Conservation (phyloP, 2,329 filamentous ascomycete genomes). For the Ascochyta viciae-villosae region DNA sequence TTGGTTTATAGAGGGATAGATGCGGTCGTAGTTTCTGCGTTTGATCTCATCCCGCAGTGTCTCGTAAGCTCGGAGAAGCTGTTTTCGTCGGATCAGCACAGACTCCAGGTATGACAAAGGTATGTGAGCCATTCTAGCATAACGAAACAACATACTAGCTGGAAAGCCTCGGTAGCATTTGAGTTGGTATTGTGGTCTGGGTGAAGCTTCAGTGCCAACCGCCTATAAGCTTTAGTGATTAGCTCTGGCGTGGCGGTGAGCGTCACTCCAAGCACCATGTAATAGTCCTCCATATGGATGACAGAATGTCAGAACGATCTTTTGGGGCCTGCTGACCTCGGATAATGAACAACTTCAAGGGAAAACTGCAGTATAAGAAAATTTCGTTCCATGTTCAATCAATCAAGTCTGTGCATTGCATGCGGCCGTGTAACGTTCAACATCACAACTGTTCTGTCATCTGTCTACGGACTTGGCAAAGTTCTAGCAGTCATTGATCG, state of each 20-base stretch:
- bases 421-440: too few species aligned
- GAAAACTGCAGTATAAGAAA: too few species aligned
- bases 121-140: background rate
- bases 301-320: conserved; percentile 30
- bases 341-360: too few species aligned
- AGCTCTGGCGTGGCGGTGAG: conserved; percentile 33
- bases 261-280: conserved; percentile 39
- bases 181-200: conserved; percentile 41
- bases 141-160: conserved; percentile 36
- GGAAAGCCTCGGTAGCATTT: conserved; percentile 46
- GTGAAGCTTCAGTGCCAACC: conserved; percentile 45
- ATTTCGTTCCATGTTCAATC: too few species aligned
- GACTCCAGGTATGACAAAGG: conserved; percentile 28
- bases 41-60: conserved; percentile 42
- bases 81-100: conserved; percentile 3
- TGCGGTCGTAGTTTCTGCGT: conserved; percentile 43
- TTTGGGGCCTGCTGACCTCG: too few species aligned
- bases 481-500: too few species aligned
- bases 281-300: conserved; percentile 42
- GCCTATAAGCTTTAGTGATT: conserved; percentile 42
- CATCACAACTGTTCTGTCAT: too few species aligned
- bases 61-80: conserved; percentile 48
- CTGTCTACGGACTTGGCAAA: too few species aligned
- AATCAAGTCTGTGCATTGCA: too few species aligned
- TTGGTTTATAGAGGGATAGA: conserved; percentile 36